Base-by-base conservation (phyloP, 192 early-diverging fungal genomes). In the Allomyces javanicus region DNA sequence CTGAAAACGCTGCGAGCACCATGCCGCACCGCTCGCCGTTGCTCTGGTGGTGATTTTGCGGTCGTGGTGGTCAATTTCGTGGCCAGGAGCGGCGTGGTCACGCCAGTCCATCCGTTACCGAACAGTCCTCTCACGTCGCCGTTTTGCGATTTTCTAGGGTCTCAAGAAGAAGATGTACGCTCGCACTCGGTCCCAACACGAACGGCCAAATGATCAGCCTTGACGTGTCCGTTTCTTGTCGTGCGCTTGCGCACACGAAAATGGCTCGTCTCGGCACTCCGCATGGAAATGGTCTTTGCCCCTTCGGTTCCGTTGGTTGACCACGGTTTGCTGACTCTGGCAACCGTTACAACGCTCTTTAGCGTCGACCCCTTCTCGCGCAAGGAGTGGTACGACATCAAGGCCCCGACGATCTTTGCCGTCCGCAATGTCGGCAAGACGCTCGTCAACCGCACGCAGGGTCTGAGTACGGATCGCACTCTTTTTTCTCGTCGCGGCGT, bases 341-440 rank as follows among this genome's bases (percentile, higher is more conserved):
- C n/a, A 9, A 25, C 24, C 22, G 22, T 65, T 40, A 7, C 33
- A 40, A 40, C 33, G 33, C 33, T 40, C 33, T 40, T 7, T 78
- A 92, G 89, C 75, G 85, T 97, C 77, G 96, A 99, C 78, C 94
- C 96, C 77, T 99, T 97, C 88, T 89, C 90, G 83, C 90, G 96
- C 71, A 99, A 99, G 83, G 96, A 99, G 78, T 99, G 96, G 96
- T 99, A 97, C 78, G 93, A 96, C 78, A 86, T 99, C 85, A 96
- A 95, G 83, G 96, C 91, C 70, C 96, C 96, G 72, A 86, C 88
- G 68, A 86, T 93, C 77, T 99, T 99, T 76, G 87, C 90, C 68
- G 85, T 85, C 69, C 91, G 94, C 74, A 82, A 91, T 71, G 86
- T 92, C 68, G 96, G 96, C 72, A 99, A 99, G 87, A 99, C 96